These are phyloP conservation scores for Globisporangium nagaii DNA, from an alignment of 352 stramenopile genomes.

Conservation along the genomic window DNA sequence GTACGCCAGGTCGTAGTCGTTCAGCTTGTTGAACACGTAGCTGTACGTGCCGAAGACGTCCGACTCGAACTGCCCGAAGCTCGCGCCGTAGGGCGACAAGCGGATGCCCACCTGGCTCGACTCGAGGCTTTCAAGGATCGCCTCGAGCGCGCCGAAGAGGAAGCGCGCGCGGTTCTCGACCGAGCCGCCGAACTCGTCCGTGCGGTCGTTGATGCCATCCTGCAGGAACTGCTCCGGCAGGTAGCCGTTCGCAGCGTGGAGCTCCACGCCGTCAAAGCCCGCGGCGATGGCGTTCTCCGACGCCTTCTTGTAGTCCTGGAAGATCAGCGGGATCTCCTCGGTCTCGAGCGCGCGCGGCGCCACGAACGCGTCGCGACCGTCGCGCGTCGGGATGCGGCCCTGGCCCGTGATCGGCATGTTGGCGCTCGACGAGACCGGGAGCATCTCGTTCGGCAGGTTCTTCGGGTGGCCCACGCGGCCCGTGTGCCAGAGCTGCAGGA, in stretches of 20 bases:
- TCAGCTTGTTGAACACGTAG: conserved; percentile 45
- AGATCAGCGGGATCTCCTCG: conserved; percentile 54
- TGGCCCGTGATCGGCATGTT: conserved; percentile 6
- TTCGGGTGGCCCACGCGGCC: conserved; percentile 45
- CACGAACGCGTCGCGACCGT: conserved; percentile 19
- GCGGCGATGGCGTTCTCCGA: conserved; percentile 63
- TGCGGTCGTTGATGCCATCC: conserved; percentile 74
- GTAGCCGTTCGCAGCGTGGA: conserved; percentile 91
- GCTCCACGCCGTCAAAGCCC: conserved; percentile 88
- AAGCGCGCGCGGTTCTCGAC: conserved; percentile 82
- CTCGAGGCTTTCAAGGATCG: conserved; percentile 31
- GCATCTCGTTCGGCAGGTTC: conserved; percentile 28
- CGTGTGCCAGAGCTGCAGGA: conserved; percentile 71
- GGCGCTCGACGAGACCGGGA: conserved; percentile 28
- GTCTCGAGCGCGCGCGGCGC: conserved; percentile 44
- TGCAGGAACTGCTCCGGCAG: conserved; percentile 90
- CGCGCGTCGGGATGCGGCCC: conserved; percentile 13
- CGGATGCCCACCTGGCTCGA: conserved; percentile 41
- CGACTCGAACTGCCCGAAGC: conserved; percentile 45
- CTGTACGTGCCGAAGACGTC: conserved; percentile 44
- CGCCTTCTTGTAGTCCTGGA: conserved; percentile 59
- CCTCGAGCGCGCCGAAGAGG: conserved; percentile 67
- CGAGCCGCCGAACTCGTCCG: conserved; percentile 82
- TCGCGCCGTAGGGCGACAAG: conserved; percentile 38
- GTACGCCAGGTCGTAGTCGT: conserved; percentile 54